Evolutionary conservation across 495 filamentous ascomycete species (phyloP).

Genomic region (Neurospora sp.): DNA sequence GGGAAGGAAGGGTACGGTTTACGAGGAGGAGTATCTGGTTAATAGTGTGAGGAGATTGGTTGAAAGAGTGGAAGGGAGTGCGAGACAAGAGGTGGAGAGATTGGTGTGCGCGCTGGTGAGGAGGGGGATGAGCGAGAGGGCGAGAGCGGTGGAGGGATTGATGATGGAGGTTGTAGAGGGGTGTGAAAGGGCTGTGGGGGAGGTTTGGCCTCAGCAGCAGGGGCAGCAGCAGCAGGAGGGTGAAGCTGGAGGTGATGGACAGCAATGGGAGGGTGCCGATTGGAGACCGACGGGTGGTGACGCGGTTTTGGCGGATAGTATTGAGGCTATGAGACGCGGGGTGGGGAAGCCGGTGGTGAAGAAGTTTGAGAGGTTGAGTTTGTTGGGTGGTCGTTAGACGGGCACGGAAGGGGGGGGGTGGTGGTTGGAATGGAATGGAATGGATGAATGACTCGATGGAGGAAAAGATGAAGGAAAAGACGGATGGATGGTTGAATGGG

Average conservation of each 20-base stretch:
- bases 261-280: conserved; percentile 15
- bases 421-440: background rate
- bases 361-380: conserved; percentile 41
- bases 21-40: conserved; percentile 94
- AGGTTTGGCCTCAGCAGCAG: conserved; percentile 50
- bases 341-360: conserved; percentile 37
- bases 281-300: conserved; percentile 38
- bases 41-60: conserved; percentile 76
- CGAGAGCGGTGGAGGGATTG: conserved; percentile 60
- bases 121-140: conserved; percentile 78
- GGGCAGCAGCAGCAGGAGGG: conserved; percentile 10
- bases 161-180: conserved; percentile 60
- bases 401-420: too few relatives aligned
- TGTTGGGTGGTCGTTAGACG: conserved; percentile 19
- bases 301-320: conserved; percentile 38
- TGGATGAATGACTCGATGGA: too few relatives aligned
- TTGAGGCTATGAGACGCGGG: conserved; percentile 34
- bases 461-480: too few relatives aligned
- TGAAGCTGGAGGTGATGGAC: background rate
- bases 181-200: conserved; percentile 51
- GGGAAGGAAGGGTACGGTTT: conserved; percentile 91
- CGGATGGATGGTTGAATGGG: too few relatives aligned
- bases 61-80: conserved; percentile 69
- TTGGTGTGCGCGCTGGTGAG: conserved; percentile 66
- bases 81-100: conserved; percentile 52